Percentiles rank a stretch among this genome's conserved stretches.
Evolutionary conservation across 441 rosid genomes (phyloP).

Genomic region (Bruguiera hainesii): DNA sequence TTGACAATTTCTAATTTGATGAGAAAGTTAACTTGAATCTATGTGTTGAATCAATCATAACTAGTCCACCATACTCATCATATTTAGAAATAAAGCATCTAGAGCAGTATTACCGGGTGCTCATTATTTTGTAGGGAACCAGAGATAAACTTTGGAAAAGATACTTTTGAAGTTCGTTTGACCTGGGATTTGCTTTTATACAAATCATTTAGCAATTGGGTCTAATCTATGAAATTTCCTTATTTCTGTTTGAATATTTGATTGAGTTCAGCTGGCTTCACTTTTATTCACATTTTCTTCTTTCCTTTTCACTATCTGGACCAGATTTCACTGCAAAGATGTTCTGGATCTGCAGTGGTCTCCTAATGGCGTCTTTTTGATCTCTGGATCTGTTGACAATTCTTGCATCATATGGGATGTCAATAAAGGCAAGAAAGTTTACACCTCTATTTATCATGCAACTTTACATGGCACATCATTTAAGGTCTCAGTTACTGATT

Average conservation of each 20-base stretch:
- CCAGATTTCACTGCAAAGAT: constrained; percentile 91
- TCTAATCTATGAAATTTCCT: not conserved
- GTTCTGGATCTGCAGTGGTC: constrained; percentile 95
- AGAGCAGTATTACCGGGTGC: not conserved
- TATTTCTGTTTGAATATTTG: not conserved
- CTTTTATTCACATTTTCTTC: not conserved
- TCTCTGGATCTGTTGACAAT: constrained; percentile 97
- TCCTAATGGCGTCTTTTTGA: constrained; percentile 59
- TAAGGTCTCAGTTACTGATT: constrained; percentile 6
- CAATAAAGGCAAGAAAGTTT: constrained; percentile 61
- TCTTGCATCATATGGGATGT: constrained; percentile 95
- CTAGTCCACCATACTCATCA: not conserved
- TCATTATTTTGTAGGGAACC: not conserved
- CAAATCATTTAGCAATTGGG: not conserved
- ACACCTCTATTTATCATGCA: not conserved
- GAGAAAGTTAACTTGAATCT: not conserved
- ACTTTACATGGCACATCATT: not conserved
- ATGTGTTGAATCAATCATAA: not conserved
- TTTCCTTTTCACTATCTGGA: constrained; percentile 6
- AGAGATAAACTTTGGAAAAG: not conserved
- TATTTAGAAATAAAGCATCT: not conserved
- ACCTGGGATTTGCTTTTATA: not conserved
- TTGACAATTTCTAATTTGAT: not conserved
- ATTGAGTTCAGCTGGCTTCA: not conserved
- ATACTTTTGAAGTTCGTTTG: not conserved